These are phyloP conservation scores for Oryza coarctata DNA, from an alignment of 176 grass and related monocot genomes.

Conservation along the genomic window DNA sequence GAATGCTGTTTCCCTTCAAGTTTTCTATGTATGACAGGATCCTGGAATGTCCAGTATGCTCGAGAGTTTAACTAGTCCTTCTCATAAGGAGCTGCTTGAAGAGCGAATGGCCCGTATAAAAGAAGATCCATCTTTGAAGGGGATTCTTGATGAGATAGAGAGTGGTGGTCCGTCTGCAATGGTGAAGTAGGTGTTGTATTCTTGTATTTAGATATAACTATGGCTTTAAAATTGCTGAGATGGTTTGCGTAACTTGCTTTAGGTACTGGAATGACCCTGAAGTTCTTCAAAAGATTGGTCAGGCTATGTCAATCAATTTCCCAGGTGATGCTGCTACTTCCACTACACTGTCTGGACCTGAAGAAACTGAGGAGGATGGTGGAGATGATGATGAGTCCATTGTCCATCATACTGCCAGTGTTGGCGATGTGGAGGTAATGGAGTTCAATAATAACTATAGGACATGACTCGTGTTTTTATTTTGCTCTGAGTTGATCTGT, in stretches of 20 bases:
- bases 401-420: conserved; percentile 83
- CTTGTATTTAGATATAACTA: not conserved
- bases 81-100: conserved; percentile 85
- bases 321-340: conserved; percentile 59
- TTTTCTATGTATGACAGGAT: conserved; percentile 50
- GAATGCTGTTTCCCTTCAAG: not conserved
- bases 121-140: conserved; percentile 82
- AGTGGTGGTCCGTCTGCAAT: conserved; percentile 80
- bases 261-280: conserved; percentile 99
- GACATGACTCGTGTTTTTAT: not conserved
- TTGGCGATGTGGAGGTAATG: conserved; percentile 88
- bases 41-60: conserved; percentile 89
- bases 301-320: conserved; percentile 74
- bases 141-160: conserved; percentile 90
- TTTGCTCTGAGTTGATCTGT: not conserved
- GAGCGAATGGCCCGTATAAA: conserved; percentile 78
- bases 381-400: conserved; percentile 78
- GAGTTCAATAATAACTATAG: not conserved
- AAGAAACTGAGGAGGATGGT: conserved; percentile 68
- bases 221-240: conserved; percentile 17
- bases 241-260: conserved; percentile 19
- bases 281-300: conserved; percentile 86
- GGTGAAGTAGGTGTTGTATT: conserved; percentile 72
- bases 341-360: conserved; percentile 48
- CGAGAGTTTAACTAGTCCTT: conserved; percentile 70